Percentiles rank a stretch among this genome's conserved stretches.
phyloP scores from a whole-genome alignment of 768 basidiomycete genomes.

The Tylopilus vinaceipallidus region DNA sequence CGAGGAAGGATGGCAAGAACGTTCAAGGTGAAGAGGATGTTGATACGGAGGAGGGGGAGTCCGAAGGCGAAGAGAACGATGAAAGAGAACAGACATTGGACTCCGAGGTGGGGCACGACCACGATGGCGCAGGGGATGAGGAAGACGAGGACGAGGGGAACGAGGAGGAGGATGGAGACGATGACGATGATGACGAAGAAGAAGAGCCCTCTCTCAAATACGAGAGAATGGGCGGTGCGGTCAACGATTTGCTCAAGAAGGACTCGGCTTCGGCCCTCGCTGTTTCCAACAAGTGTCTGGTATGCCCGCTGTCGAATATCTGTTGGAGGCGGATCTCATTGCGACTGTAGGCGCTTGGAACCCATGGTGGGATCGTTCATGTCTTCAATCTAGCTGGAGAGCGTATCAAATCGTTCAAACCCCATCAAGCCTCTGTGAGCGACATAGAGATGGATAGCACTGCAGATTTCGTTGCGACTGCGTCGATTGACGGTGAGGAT shows the following conservation, averaged over 20 bases:
- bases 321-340: background rate
- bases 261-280: constrained; percentile 86
- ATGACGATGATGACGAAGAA: constrained; percentile 70
- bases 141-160: constrained; percentile 26
- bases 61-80: constrained; percentile 3
- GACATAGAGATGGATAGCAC: constrained; percentile 84
- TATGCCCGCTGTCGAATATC: constrained; percentile 27
- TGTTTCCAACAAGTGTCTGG: constrained; percentile 72
- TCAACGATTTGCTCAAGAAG: constrained; percentile 79
- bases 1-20: background rate
- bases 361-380: constrained; percentile 91
- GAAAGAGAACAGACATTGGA: background rate
- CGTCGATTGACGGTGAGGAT: constrained; percentile 85
- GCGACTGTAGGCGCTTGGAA: constrained; percentile 73
- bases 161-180: constrained; percentile 45
- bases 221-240: constrained; percentile 68
- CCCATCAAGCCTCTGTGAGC: constrained; percentile 82
- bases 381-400: constrained; percentile 76
- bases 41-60: constrained; percentile 3
- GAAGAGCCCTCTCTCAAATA: constrained; percentile 94
- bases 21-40: constrained; percentile 6
- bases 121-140: constrained; percentile 14
- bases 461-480: constrained; percentile 87
- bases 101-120: background rate
- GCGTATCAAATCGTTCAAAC: constrained; percentile 85